Conservation (phyloP, 805 yeast species). For the Zygosaccharomyces gambellarensis region DNA sequence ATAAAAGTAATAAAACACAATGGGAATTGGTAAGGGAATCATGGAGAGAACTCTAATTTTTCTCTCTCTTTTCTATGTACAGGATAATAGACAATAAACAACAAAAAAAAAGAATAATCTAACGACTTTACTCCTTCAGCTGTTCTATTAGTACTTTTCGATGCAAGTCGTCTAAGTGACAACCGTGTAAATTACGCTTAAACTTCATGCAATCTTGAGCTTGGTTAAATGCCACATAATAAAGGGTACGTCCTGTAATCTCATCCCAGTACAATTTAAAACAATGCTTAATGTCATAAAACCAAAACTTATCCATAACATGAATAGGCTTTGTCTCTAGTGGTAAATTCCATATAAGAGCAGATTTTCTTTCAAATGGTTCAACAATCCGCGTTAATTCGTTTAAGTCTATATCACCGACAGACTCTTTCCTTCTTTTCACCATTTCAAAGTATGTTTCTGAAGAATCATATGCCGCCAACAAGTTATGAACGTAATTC, state of each 20-base stretch:
- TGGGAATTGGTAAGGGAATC: constrained; percentile 65
- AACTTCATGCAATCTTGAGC: constrained; percentile 46
- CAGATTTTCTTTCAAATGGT: constrained; percentile 22
- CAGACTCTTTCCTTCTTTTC: not conserved
- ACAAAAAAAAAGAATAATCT: not conserved
- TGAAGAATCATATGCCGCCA: constrained; percentile 22
- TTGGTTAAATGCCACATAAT: constrained; percentile 39
- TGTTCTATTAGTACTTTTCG: constrained; percentile 24
- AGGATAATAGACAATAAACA: not conserved
- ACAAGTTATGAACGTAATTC: constrained; percentile 16
- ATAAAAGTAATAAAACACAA: constrained; percentile 30
- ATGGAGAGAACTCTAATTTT: constrained; percentile 46
- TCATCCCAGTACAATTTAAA: constrained; percentile 25
- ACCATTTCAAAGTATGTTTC: constrained; percentile 13
- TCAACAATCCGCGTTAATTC: constrained; percentile 8
- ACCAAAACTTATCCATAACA: constrained; percentile 27
- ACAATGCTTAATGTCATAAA: constrained; percentile 29
- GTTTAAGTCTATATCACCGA: constrained; percentile 4
- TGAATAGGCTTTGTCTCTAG: constrained; percentile 14
- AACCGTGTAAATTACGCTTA: constrained; percentile 49
- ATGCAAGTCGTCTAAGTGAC: constrained; percentile 13
- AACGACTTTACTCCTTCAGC: constrained; percentile 4
- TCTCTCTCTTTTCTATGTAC: not conserved
- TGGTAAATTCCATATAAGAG: constrained; percentile 32
- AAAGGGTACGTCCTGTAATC: constrained; percentile 18